Evolutionary conservation across 495 filamentous ascomycete species (phyloP).

Genomic region (Glonium stellatum): DNA sequence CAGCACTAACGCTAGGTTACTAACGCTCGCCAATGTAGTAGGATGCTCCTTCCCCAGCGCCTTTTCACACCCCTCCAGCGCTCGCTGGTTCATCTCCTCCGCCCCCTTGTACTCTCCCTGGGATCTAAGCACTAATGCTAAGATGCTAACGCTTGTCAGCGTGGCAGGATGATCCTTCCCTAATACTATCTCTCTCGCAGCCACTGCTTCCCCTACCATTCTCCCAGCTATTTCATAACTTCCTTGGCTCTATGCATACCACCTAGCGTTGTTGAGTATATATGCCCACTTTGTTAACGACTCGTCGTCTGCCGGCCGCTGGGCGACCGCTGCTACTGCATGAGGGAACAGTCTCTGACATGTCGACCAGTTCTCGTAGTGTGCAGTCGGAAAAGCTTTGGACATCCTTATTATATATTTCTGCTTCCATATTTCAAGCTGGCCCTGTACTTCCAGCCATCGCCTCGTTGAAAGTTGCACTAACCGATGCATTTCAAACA

Average conservation of each 20-base stretch:
- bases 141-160: conserved; percentile 1
- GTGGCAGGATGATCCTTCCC: conserved; percentile 16
- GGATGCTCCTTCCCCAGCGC: conserved; percentile 18
- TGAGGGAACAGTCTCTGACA: conserved; percentile 10
- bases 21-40: conserved; percentile 6
- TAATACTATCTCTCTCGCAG: conserved; percentile 13
- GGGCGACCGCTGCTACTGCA: neutral
- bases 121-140: neutral
- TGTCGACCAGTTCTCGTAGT: conserved; percentile 10
- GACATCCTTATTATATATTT: neutral
- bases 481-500: conserved; percentile 13
- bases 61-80: conserved; percentile 19
- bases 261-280: neutral
- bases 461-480: conserved; percentile 15
- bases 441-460: conserved; percentile 8
- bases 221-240: neutral
- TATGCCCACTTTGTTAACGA: conserved; percentile 1
- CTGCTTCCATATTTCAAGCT: conserved; percentile 7
- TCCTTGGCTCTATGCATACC: neutral
- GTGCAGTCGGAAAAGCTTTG: neutral
- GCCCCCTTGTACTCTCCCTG: neutral
- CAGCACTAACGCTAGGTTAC: conserved; percentile 1
- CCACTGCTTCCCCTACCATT: conserved; percentile 5
- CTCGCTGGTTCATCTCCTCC: neutral
- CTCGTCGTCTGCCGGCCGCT: neutral